Percentiles rank a stretch among this genome's conserved stretches.
These are phyloP conservation scores for Neonectria punicea DNA, from an alignment of 2,329 filamentous ascomycete genomes.

Conservation along the genomic window DNA sequence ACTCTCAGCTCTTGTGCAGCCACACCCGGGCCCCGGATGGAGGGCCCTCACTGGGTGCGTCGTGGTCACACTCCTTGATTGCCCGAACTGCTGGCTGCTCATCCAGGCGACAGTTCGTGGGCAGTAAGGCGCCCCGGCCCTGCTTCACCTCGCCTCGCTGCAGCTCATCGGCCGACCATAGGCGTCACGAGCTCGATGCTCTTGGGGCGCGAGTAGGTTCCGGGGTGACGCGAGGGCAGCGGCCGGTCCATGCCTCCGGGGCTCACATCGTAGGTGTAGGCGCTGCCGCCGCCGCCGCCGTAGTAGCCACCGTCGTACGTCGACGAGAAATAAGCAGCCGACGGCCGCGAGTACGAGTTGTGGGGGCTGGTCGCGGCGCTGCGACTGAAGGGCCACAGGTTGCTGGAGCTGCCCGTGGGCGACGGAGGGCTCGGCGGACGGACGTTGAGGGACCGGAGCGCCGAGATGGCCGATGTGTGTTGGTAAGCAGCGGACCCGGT, in stretches of 20 bases:
- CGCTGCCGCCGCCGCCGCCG: conserved; percentile 41
- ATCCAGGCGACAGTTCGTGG: conserved; percentile 3
- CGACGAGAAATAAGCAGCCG: conserved; percentile 59
- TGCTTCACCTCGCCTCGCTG: background rate
- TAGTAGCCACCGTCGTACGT: conserved; percentile 62
- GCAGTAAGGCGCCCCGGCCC: background rate
- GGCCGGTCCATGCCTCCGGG: conserved; percentile 61
- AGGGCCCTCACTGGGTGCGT: conserved; percentile 1
- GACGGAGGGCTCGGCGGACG: conserved; percentile 67
- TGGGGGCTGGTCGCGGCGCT: conserved; percentile 63
- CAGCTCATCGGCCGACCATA: conserved; percentile 60
- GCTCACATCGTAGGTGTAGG: conserved; percentile 52
- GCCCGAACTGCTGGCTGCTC: background rate
- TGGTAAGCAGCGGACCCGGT: conserved; percentile 47
- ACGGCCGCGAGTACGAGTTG: conserved; percentile 59
- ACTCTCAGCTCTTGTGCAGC: conserved; percentile 20
- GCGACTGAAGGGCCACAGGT: conserved; percentile 65
- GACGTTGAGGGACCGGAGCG: conserved; percentile 64
- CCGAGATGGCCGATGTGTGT: conserved; percentile 64
- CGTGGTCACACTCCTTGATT: conserved; percentile 5
- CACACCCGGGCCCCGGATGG: conserved; percentile 7
- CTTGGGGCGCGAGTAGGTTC: conserved; percentile 66
- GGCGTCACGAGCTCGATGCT: conserved; percentile 74
- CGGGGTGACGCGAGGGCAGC: conserved; percentile 65
- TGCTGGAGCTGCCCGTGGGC: conserved; percentile 55